Evolutionary conservation across 495 filamentous ascomycete genomes (phyloP).

Genomic region (Talaromyces proteolyticus): DNA sequence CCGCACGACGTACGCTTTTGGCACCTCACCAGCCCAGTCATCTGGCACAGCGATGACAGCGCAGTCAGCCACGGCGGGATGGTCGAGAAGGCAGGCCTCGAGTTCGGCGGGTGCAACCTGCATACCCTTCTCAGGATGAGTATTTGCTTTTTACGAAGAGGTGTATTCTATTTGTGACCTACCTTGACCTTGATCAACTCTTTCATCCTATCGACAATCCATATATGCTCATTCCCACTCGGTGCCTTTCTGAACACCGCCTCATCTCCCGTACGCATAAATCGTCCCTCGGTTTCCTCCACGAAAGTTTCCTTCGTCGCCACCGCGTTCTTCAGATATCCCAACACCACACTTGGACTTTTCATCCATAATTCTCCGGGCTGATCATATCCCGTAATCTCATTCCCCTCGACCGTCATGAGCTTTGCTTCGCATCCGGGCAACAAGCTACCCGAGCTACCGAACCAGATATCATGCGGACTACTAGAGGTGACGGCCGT

Average conservation of each 20-base stretch:
- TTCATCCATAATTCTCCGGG: conserved; percentile 76
- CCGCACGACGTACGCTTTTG: conserved; percentile 76
- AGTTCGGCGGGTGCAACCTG: conserved; percentile 80
- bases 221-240: conserved; percentile 60
- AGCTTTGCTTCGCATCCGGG: conserved; percentile 64
- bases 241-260: conserved; percentile 52
- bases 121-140: conserved; percentile 45
- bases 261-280: conserved; percentile 69
- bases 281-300: conserved; percentile 49
- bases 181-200: conserved; percentile 81
- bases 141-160: not conserved
- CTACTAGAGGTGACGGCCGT: conserved; percentile 66
- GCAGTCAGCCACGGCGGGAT: conserved; percentile 64
- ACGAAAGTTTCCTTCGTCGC: conserved; percentile 76
- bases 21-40: conserved; percentile 60
- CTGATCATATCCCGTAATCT: conserved; percentile 69
- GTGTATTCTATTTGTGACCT: not conserved
- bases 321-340: conserved; percentile 79
- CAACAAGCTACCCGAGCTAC: conserved; percentile 66
- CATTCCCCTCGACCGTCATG: conserved; percentile 65
- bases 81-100: conserved; percentile 68
- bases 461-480: conserved; percentile 61
- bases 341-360: conserved; percentile 69
- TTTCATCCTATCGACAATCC: conserved; percentile 74
- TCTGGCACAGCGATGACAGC: conserved; percentile 68